Base-by-base conservation (phyloP, 208 protist genomes). In the Leishmania amazonensis region DNA sequence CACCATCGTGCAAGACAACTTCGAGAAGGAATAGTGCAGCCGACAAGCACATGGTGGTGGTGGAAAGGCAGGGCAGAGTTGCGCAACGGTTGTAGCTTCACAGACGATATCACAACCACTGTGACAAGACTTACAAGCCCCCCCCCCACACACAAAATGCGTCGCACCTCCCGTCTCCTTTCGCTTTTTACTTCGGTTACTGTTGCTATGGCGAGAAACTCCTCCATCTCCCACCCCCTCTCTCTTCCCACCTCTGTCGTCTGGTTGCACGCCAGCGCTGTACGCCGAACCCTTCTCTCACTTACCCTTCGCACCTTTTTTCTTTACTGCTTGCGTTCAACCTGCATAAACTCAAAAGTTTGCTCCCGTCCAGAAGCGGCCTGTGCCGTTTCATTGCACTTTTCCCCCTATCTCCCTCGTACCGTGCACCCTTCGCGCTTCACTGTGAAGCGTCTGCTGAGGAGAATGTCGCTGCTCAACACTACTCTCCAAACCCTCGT, bases 401-500 rank as follows among this genome's bases (percentile, higher is more conserved):
- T 64, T 31, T 64, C 15, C 24, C 13, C 19, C 28, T 13, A 24
- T 17, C 28, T 0, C 1, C 58, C 28, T n/a, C 57, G 3, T 62
- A 8, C 28, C 11, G 31, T 40, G 62, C 42, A 42, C 42, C 42
- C 35, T 76, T 76, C 19, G 15, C 24, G 35, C 21, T 21, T 49
- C 2, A 38, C 35, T 40, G 53, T 42, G 51, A 57, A 6, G 51
- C n/a, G 49, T 40, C 75, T 62, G 38, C 9, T 38, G 40, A 19
- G 19, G 49, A 58, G 13, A 62, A 97, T 97, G 95, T 95, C 95
- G 35, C 84, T 97, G 3, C 79, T 97, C 31, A 96, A 96, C 80
- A 94, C 92, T 8, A 95, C 92, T 11, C 85, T 97, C 15, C 95
- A 97, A 76, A 97, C 95, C 0, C 79, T 96, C 11, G 89, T 97